Evolutionary conservation across 768 basidiomycete species (phyloP).

Genomic region (Auricularia heimuer): DNA sequence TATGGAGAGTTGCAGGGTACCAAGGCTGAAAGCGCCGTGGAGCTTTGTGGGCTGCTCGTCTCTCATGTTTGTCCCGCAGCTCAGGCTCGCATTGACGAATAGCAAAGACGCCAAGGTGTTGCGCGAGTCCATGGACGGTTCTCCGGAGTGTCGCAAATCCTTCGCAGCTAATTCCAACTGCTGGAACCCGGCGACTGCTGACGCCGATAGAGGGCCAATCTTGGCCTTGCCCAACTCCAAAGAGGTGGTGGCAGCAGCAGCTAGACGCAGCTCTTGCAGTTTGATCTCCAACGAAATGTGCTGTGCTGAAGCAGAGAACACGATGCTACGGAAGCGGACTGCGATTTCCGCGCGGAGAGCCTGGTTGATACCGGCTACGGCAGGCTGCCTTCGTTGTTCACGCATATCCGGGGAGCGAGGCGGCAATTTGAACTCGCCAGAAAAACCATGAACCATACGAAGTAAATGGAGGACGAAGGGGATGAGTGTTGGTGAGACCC

Average conservation of each 20-base stretch:
- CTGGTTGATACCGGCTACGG: background rate
- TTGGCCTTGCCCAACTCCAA: background rate
- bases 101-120: conserved; percentile 54
- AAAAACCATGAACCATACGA: conserved; percentile 25
- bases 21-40: conserved; percentile 8
- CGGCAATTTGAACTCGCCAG: background rate
- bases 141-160: conserved; percentile 31
- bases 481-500: conserved; percentile 49
- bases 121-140: conserved; percentile 31
- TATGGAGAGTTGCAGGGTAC: conserved; percentile 27
- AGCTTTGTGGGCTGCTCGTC: conserved; percentile 17
- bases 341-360: background rate
- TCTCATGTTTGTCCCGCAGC: conserved; percentile 32
- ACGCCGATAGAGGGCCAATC: conserved; percentile 25
- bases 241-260: background rate
- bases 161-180: conserved; percentile 35
- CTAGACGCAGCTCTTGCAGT: background rate
- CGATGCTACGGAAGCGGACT: background rate
- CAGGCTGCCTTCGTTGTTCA: background rate
- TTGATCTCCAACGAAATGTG: background rate
- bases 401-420: background rate
- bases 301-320: background rate
- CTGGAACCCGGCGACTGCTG: background rate
- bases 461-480: conserved; percentile 46
- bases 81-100: conserved; percentile 37